These are phyloP conservation scores for Rubia tinctorum DNA, from an alignment of 305 asterid species.

Conservation along the genomic window DNA sequence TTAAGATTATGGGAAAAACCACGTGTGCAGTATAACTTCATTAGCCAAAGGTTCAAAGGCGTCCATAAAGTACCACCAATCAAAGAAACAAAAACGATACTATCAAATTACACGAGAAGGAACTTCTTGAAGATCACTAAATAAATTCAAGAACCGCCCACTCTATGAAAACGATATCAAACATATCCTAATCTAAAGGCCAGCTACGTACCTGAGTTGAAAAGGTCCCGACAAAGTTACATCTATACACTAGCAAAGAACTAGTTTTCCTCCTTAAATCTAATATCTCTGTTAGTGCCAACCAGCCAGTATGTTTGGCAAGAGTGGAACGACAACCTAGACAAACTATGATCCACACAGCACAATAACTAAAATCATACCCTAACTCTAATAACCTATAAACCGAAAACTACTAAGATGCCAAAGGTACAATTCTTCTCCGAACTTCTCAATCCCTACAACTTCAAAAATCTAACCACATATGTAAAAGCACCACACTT, in stretches of 20 bases:
- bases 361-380: neutral
- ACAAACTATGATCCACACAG: neutral
- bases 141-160: neutral
- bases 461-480: neutral
- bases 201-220: too few species aligned
- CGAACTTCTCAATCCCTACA: neutral
- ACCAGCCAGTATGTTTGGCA: neutral
- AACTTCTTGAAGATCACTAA: neutral
- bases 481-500: neutral
- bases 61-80: neutral
- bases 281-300: neutral
- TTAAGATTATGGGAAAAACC: neutral
- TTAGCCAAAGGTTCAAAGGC: neutral
- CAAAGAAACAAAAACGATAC: neutral
- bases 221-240: neutral
- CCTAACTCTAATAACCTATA: neutral
- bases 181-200: neutral
- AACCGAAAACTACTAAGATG: neutral
- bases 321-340: neutral
- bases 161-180: neutral
- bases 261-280: neutral
- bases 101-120: neutral
- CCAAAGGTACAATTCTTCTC: neutral
- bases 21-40: neutral
- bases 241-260: neutral